Evolutionary conservation across 768 basidiomycete genomes (phyloP), one percentile per base, ranked within the genome.

Genomic region (Lentinula boryana): DNA sequence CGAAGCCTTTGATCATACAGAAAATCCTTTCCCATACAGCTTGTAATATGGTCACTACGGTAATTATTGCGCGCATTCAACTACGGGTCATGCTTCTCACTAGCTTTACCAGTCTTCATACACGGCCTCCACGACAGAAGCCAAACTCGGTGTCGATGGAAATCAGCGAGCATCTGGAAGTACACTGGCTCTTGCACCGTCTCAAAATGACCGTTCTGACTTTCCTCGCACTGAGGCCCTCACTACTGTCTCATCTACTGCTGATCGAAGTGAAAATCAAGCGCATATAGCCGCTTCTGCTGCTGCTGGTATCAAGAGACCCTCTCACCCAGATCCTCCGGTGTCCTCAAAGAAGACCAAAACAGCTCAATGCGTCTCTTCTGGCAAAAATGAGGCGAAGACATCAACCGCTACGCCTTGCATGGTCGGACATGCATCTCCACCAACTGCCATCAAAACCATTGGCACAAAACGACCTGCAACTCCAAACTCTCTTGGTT

Each of bases 1-100:
- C 71, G 43, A 90, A 90, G 69, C 71, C 75, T 56, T 80, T 74
- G 1, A 75, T 91, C 40, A 70, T 91, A 32, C 74, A 77, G 62
- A 87, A 79, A 67, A 68, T 84, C 32, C 62, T 61, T 6, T 38
- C 57, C 46, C 41, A 52, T 44, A 18, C 65, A 51, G 35, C 62
- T 55, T 36, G 44, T 40, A 41, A 43, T 23, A 33, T 61, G 36
- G 38, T 44, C 16, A 56, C 9, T 27, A 4, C 53, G 21, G 33
- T 23, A 4, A n/a, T 13, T 55, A 38, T 57, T 7, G 44, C 50
- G 41, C 27, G 3, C 12, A 18, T 5, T n/a, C 5, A 35, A 38
- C 33, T 33, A 16, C 36, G 9, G n/a, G 18, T 15, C 41, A 15
- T n/a, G 7, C 9, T 31, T 43, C 5, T 41, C 7, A 32, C 33